phyloP scores from a whole-genome alignment of 352 stramenopile genomes.

The Phytophthora sojae region DNA sequence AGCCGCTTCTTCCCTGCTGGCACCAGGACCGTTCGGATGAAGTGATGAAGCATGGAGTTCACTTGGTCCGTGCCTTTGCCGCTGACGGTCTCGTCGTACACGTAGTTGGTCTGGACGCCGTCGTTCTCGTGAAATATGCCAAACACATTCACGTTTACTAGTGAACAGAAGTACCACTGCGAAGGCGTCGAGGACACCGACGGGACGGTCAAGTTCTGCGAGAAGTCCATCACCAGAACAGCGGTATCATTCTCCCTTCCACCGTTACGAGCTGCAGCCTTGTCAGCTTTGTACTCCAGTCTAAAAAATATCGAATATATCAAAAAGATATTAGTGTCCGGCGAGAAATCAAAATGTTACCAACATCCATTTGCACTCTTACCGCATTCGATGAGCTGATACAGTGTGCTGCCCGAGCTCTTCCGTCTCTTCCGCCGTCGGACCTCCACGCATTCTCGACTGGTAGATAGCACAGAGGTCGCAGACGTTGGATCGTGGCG shows the following conservation, averaged over 20 bases:
- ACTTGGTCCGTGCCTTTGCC: too few relatives aligned
- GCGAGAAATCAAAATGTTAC: constrained; percentile 1
- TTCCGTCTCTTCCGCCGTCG: constrained; percentile 11
- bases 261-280: not conserved
- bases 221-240: constrained; percentile 29
- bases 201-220: constrained; percentile 27
- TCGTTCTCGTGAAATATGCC: constrained; percentile 23
- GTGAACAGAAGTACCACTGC: constrained; percentile 32
- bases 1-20: too few relatives aligned
- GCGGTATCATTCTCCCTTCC: not conserved
- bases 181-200: constrained; percentile 7
- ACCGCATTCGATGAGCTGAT: constrained; percentile 19
- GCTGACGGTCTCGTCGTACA: too few relatives aligned
- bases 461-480: constrained; percentile 22
- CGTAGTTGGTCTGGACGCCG: constrained; percentile 10
- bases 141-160: constrained; percentile 25
- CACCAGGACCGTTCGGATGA: too few relatives aligned
- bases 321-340: too few relatives aligned
- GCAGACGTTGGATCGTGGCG: constrained; percentile 14
- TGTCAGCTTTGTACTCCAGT: constrained; percentile 12
- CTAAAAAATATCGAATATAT: not conserved
- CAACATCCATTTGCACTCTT: constrained; percentile 7
- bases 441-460: not conserved
- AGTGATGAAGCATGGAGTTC: too few relatives aligned
- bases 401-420: constrained; percentile 10